A percentile compares a stretch with the other conserved stretches of the same genome.
Evolutionary conservation across 257 asterid genomes (phyloP).

Genomic region (Echium plantagineum): DNA sequence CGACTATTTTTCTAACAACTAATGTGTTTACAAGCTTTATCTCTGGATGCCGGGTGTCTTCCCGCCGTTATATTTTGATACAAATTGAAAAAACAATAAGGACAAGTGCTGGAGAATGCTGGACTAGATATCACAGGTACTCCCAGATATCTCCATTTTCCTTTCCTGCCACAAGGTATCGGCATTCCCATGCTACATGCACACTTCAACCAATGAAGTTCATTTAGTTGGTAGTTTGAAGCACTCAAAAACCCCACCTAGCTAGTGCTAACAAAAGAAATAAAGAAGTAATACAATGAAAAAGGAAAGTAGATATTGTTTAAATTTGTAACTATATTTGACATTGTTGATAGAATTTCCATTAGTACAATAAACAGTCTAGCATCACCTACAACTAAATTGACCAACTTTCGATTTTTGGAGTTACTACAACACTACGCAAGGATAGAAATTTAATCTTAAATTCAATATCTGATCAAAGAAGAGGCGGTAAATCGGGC

Average conservation of each 20-base stretch:
- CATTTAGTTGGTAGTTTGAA: background rate
- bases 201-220: background rate
- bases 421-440: conserved; percentile 25
- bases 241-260: background rate
- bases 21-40: background rate
- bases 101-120: background rate
- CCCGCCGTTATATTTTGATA: background rate
- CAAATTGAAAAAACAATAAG: background rate
- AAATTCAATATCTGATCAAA: conserved; percentile 49
- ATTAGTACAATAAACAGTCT: conserved; percentile 33
- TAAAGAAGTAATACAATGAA: background rate
- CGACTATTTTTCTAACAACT: background rate
- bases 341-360: conserved; percentile 22
- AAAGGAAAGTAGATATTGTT: background rate
- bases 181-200: background rate
- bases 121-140: background rate
- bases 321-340: conserved; percentile 11
- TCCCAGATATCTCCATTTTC: background rate
- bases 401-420: conserved; percentile 16
- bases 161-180: background rate
- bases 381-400: conserved; percentile 18
- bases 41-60: background rate
- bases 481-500: conserved; percentile 41
- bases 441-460: conserved; percentile 30
- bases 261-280: background rate